phyloP scores from a whole-genome alignment of 2,329 filamentous ascomycete genomes.

The Trichothecium roseum region DNA sequence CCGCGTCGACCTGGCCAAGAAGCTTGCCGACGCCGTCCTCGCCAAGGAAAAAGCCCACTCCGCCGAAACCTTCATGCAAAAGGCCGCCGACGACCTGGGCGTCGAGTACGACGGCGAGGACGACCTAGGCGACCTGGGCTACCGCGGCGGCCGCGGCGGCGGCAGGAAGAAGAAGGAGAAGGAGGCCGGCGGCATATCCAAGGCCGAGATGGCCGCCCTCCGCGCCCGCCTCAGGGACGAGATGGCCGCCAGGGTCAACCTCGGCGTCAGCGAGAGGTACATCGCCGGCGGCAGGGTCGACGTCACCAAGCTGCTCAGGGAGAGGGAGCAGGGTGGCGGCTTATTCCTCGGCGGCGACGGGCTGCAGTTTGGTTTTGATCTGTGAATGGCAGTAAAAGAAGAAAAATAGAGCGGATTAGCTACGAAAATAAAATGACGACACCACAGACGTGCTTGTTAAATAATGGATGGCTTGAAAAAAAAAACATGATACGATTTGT shows the following conservation, averaged over 20 bases:
- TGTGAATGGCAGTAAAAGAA: conserved; percentile 8
- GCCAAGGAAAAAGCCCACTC: conserved; percentile 81
- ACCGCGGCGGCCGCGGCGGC: conserved; percentile 57
- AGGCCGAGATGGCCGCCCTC: conserved; percentile 61
- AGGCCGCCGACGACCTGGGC: conserved; percentile 82
- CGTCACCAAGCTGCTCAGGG: conserved; percentile 57
- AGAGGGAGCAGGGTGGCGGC: conserved; percentile 38
- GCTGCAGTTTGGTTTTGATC: conserved; percentile 13
- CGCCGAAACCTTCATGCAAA: conserved; percentile 75
- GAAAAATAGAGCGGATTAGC: conserved; percentile 2
- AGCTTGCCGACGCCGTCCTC: conserved; percentile 69
- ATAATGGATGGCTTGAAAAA: too few species aligned
- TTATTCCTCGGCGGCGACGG: conserved; percentile 31
- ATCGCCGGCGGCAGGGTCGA: conserved; percentile 78
- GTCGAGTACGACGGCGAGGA: conserved; percentile 91
- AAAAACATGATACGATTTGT: too few species aligned
- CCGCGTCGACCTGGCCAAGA: conserved; percentile 72
- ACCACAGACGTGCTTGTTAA: too few species aligned
- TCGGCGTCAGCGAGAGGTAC: conserved; percentile 81
- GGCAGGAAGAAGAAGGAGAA: conserved; percentile 67
- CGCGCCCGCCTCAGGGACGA: conserved; percentile 63
- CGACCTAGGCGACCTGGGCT: conserved; percentile 68
- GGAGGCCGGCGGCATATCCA: conserved; percentile 55
- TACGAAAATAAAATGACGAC: conserved; percentile 7
- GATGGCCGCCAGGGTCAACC: conserved; percentile 65